A percentile compares a stretch with the other conserved stretches of the same genome.
These are phyloP conservation scores for Mortierella sp. DNA, from an alignment of 371 early-diverging fungal genomes.

Conservation along the genomic window DNA sequence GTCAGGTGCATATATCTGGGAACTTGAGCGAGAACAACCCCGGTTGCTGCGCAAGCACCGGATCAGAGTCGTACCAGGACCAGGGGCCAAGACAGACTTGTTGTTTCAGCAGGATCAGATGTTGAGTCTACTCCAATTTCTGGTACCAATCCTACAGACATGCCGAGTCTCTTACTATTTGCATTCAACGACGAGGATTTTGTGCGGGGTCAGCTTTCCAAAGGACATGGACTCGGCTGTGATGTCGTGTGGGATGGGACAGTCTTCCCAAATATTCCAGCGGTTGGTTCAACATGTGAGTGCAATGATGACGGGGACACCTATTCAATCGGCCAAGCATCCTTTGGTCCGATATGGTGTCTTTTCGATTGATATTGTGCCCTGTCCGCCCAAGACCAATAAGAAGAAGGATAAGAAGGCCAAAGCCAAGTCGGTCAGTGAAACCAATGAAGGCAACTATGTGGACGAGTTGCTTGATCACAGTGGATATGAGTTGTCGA, in stretches of 20 bases:
- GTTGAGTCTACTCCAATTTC: constrained; percentile 40
- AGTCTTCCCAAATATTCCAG: constrained; percentile 9
- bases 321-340: background rate
- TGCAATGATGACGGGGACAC: constrained; percentile 28
- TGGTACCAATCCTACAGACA: constrained; percentile 35
- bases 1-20: constrained; percentile 20
- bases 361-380: constrained; percentile 48
- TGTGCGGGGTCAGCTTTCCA: constrained; percentile 34
- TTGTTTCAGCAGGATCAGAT: constrained; percentile 33
- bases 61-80: constrained; percentile 23
- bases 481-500: constrained; percentile 20
- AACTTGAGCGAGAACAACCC: constrained; percentile 30
- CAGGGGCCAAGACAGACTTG: constrained; percentile 16
- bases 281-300: constrained; percentile 35
- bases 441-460: background rate
- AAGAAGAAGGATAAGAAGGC: constrained; percentile 6
- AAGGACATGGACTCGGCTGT: constrained; percentile 5
- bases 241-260: background rate
- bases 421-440: background rate
- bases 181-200: constrained; percentile 43
- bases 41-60: constrained; percentile 31
- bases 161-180: constrained; percentile 44
- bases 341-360: constrained; percentile 27
- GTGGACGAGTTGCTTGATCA: background rate
- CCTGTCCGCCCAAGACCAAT: no score